These are phyloP conservation scores for Zancudomyces culisetae DNA, from an alignment of 371 early-diverging fungal genomes.

Conservation along the genomic window DNA sequence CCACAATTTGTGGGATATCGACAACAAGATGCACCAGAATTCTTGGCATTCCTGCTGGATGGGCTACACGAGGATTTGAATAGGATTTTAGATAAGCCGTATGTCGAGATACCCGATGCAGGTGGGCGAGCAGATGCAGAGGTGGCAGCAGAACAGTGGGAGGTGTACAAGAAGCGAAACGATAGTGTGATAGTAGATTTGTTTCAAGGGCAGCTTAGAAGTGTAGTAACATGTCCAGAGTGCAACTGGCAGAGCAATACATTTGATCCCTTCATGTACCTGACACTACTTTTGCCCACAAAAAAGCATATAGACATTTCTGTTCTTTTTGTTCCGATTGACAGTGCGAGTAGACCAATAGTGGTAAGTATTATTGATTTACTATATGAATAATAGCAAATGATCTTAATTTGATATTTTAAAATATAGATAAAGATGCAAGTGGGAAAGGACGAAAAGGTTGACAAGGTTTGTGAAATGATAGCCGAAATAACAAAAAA, in stretches of 20 bases:
- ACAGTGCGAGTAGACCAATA: constrained; percentile 6
- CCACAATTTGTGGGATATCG: constrained; percentile 20
- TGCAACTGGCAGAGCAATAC: constrained; percentile 77
- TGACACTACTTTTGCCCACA: constrained; percentile 79
- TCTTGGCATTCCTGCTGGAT: constrained; percentile 76
- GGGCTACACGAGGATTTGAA: constrained; percentile 85
- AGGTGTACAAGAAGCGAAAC: constrained; percentile 49
- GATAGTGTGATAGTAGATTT: constrained; percentile 76
- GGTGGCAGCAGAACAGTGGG: constrained; percentile 45
- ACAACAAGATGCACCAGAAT: constrained; percentile 96
- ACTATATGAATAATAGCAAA: neutral
- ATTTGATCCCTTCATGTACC: constrained; percentile 83
- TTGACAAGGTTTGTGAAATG: constrained; percentile 36
- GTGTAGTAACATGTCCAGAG: constrained; percentile 53
- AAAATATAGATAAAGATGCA: constrained; percentile 15
- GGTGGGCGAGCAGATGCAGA: constrained; percentile 15
- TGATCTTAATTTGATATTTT: neutral
- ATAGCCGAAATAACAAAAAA: constrained; percentile 36
- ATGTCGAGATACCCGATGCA: constrained; percentile 17
- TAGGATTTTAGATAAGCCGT: constrained; percentile 19
- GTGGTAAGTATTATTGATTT: neutral
- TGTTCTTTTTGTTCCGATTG: constrained; percentile 10
- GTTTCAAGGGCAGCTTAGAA: constrained; percentile 77
- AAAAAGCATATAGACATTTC: constrained; percentile 13
- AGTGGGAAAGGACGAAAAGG: constrained; percentile 35